Conservation (phyloP, 148 eudicot genomes). For the Selenicereus undatus region DNA sequence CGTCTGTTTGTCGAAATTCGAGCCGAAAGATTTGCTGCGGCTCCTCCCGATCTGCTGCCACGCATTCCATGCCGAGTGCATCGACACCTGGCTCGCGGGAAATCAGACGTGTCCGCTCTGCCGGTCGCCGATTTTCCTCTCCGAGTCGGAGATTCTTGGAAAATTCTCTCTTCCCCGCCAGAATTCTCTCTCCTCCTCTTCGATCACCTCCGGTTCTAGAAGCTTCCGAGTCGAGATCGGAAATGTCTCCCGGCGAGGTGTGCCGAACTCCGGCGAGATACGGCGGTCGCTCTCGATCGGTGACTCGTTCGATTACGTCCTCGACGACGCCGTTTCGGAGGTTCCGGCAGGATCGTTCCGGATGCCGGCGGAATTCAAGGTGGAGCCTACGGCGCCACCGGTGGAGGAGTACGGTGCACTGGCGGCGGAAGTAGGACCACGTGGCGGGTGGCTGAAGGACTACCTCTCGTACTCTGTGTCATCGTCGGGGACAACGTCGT, state of each 20-base stretch:
- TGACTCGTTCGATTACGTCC: slow-evolving; percentile 69
- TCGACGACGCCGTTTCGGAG: slow-evolving; percentile 42
- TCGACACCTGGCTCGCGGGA: slow-evolving; percentile 75
- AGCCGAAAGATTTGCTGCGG: slow-evolving; percentile 62
- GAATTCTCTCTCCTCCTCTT: slow-evolving; percentile 3
- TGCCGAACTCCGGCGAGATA: slow-evolving; percentile 29
- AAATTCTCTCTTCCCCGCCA: slow-evolving; percentile 7
- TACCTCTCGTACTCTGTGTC: slow-evolving; percentile 52
- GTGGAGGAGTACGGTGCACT: background rate
- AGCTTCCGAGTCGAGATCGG: slow-evolving; percentile 85
- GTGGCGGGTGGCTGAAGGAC: slow-evolving; percentile 65
- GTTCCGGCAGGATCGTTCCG: slow-evolving; percentile 33
- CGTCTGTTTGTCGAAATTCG: slow-evolving; percentile 80
- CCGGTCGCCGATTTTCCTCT: slow-evolving; percentile 55
- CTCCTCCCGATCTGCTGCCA: slow-evolving; percentile 83
- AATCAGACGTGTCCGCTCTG: slow-evolving; percentile 82
- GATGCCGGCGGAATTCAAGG: slow-evolving; percentile 31
- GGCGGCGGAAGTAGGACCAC: slow-evolving; percentile 27
- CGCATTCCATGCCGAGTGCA: slow-evolving; percentile 73
- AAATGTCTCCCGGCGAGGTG: slow-evolving; percentile 48
- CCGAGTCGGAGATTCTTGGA: slow-evolving; percentile 34
- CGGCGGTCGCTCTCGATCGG: slow-evolving; percentile 60
- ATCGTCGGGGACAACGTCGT: slow-evolving; percentile 52
- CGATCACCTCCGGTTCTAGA: slow-evolving; percentile 12
- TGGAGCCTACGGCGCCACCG: background rate